Conservation (phyloP, 1,284 basidiomycete genomes). For the Trichosporon ovoides region DNA sequence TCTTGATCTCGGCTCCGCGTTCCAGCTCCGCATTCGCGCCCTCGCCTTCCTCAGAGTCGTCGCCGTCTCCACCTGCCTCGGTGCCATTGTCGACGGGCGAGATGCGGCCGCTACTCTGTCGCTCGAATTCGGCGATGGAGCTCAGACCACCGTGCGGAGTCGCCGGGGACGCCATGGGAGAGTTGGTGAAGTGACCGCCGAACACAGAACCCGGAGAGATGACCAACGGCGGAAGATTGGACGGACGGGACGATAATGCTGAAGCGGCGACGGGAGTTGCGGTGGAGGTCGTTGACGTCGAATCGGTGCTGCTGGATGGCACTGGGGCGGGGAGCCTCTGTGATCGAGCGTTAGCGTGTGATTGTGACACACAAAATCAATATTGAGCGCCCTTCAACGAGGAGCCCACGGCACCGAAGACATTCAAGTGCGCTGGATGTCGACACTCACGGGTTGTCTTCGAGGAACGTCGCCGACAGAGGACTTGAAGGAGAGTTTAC, state of each 20-base stretch:
- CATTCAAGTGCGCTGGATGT: too few species aligned
- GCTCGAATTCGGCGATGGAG: conserved; percentile 32
- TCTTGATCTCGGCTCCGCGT: conserved; percentile 75
- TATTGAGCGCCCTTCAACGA: background rate
- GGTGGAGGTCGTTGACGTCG: conserved; percentile 1
- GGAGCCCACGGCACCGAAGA: background rate
- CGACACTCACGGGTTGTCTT: background rate
- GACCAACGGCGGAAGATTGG: conserved; percentile 45
- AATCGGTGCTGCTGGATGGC: conserved; percentile 1
- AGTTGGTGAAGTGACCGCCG: conserved; percentile 12
- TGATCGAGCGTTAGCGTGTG: background rate
- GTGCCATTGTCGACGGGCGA: conserved; percentile 50
- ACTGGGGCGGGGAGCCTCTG: conserved; percentile 52
- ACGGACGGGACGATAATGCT: conserved; percentile 68
- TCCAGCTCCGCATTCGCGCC: conserved; percentile 49
- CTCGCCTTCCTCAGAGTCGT: conserved; percentile 60
- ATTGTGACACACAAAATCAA: background rate
- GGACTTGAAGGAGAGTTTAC: conserved; percentile 72
- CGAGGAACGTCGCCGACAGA: background rate
- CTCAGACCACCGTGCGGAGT: conserved; percentile 26
- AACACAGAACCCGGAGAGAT: conserved; percentile 12
- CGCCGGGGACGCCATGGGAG: conserved; percentile 24
- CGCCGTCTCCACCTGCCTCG: conserved; percentile 54
- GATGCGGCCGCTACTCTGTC: conserved; percentile 1
- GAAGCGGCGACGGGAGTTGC: conserved; percentile 58